These are phyloP conservation scores for Globisporangium rhizosaccharum DNA, from an alignment of 352 stramenopile species.

Conservation along the genomic window DNA sequence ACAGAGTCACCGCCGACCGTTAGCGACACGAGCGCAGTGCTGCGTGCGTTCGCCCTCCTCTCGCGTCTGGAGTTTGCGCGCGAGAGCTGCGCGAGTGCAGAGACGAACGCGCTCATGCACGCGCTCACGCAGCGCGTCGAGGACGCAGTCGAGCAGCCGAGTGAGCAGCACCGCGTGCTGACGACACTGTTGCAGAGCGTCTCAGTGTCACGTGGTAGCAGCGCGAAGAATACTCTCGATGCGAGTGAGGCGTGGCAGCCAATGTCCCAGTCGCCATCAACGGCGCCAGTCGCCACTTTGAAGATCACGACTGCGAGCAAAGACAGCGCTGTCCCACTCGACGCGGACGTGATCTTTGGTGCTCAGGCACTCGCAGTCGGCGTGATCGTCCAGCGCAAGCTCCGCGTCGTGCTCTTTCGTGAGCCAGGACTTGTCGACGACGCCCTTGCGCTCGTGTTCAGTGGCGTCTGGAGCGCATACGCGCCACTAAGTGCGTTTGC, in stretches of 20 bases:
- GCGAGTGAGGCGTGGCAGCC: too few relatives aligned
- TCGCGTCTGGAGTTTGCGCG: conserved; percentile 45
- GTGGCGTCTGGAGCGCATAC: conserved; percentile 41
- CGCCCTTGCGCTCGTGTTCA: conserved; percentile 41
- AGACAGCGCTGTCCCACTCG: conserved; percentile 15
- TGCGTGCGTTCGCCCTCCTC: conserved; percentile 24
- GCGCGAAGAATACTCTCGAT: too few relatives aligned
- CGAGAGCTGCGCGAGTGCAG: conserved; percentile 24
- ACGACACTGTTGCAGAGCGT: conserved; percentile 24
- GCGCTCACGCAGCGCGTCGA: conserved; percentile 39
- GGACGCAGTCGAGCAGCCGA: conserved; percentile 24
- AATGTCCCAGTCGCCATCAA: too few relatives aligned
- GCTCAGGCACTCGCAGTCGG: conserved; percentile 37
- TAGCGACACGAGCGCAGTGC: not conserved
- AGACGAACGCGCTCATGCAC: conserved; percentile 32
- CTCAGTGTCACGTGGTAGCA: not conserved
- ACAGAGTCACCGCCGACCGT: not conserved
- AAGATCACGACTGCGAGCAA: not conserved
- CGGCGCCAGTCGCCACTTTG: too few relatives aligned
- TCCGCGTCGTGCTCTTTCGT: conserved; percentile 43
- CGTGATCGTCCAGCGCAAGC: conserved; percentile 44
- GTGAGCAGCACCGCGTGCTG: conserved; percentile 21
- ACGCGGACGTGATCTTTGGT: conserved; percentile 31
- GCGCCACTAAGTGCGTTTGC: conserved; percentile 44
- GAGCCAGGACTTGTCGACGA: conserved; percentile 30